Base-by-base conservation (phyloP, 148 eudicot species). In the Linanthus parryae region DNA sequence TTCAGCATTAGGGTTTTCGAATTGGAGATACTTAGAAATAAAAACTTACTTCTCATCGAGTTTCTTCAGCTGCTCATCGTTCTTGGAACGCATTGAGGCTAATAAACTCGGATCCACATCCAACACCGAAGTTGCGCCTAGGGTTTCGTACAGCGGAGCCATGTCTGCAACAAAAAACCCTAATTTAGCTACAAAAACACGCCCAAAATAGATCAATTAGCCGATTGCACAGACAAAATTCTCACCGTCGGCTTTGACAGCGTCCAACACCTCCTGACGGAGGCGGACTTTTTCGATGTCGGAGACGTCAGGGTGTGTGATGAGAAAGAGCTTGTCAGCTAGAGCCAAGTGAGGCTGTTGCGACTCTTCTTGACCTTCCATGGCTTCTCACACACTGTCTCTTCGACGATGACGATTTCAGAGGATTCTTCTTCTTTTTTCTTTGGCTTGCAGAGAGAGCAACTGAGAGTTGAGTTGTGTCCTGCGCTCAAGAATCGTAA, bases 231-330 rank as follows among this genome's bases (percentile, higher is more conserved):
- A n/a, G n/a, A n/a, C n/a, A n/a, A n/a, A n/a, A n/a, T n/a, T n/a
- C n/a, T 47, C 73, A 92, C 96, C 78, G 41, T 81, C 76, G 44
- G 83, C 65, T 33, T 60, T 41, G 38, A 84, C 72, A 37, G 80
- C 57, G 36, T 68, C 61, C 16, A 71, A 21, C 37, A 81, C 94
- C 41, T 92, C 94, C 16, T 79, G 87, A 5, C 83, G 85, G 56
- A 87, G 90, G 29, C 68, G 70, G 46, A 92, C 83, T 56, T 92
- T 92, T 45, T 92, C 98, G 60, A 92, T 83, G 55, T 91, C 98
- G 0, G 77, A 72, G 11, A 91, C 87, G 44, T 87, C 98, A 50
- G 86, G 58, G 15, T 84, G 94, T 1, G 71, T 69, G 37, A 88
- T 82, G 3, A 84, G 84, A 54, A 84, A 88, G 42, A 84, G 74